Evolutionary conservation across 2,329 filamentous ascomycete genomes (phyloP), one percentile per base, ranked within the genome.

Genomic region (Fusarium musae): DNA sequence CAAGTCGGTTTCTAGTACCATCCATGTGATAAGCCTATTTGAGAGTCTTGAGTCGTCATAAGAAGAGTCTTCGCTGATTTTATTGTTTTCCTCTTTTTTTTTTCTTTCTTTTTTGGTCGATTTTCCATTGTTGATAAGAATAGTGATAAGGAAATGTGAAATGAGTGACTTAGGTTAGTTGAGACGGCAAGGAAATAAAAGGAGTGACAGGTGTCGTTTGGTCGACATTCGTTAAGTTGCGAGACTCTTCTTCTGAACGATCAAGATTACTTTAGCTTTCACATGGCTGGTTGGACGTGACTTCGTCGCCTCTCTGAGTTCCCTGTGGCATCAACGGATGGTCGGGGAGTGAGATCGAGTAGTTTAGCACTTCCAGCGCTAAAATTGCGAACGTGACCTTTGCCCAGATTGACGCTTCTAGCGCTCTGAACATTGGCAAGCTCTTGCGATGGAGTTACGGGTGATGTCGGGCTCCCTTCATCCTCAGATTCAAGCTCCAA

Each of bases 351-450:
- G 52, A 95, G 86, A 56, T 95, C 91, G 56, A 96, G 83, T 58
- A 96, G 82, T 81, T 90, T 93, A 16, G 93, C 93, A 78, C 92
- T 95, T 56, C 93, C 93, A 49, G 93, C 92, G 78, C 93, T 95
- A 77, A 95, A 91, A 72, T 92, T 92, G 60, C 92, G 88, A 26
- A 85, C 89, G 75, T 95, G 93, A 15, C 87, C 85, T 76, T 86
- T 89, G 65, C 89, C 89, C 56, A 93, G 85, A 69, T 92, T 89
- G 64, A 96, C 85, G 80, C 92, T 96, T 58, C 87, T 91, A 34
- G 94, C 93, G 75, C 92, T 90, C 75, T 91, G 88, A 28, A 86
- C 75, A 46, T 84, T 83, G 30, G 80, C 80, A 70, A 78, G 82
- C 75, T 83, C 83, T 16, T 79, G 78, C 32, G 75, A 77, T 13